phyloP scores from a whole-genome alignment of 2,329 filamentous ascomycete genomes.

The Fusarium concolor region DNA sequence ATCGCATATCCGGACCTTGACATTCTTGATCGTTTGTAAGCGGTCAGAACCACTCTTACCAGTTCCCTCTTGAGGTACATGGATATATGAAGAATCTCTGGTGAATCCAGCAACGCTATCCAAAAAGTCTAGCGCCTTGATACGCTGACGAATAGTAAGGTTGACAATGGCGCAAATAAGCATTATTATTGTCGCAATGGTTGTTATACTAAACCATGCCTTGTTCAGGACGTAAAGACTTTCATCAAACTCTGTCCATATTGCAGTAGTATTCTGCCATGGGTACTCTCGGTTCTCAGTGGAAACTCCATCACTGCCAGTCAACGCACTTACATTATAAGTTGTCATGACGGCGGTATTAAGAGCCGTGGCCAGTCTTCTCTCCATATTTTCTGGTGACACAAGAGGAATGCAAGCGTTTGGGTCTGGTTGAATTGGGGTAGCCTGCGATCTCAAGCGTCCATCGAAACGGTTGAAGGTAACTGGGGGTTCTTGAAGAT shows the following conservation, averaged over 20 bases:
- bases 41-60: background rate
- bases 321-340: background rate
- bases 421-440: too few relatives aligned
- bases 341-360: background rate
- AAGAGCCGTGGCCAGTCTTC: background rate
- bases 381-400: rapidly evolving
- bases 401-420: background rate
- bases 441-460: too few relatives aligned
- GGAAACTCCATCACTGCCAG: background rate
- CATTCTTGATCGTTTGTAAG: background rate
- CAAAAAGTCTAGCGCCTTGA: background rate
- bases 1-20: background rate
- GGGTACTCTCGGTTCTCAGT: background rate
- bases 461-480: background rate
- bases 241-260: background rate
- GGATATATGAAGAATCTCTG: background rate
- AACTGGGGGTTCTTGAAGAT: background rate
- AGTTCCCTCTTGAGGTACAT: background rate
- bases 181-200: rapidly evolving
- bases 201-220: rapidly evolving
- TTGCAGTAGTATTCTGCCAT: background rate
- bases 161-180: background rate
- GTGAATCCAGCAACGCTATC: background rate
- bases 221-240: background rate
- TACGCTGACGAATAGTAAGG: rapidly evolving